These are phyloP conservation scores for Ehretia macrophylla DNA, from an alignment of 257 asterid genomes.

Conservation along the genomic window DNA sequence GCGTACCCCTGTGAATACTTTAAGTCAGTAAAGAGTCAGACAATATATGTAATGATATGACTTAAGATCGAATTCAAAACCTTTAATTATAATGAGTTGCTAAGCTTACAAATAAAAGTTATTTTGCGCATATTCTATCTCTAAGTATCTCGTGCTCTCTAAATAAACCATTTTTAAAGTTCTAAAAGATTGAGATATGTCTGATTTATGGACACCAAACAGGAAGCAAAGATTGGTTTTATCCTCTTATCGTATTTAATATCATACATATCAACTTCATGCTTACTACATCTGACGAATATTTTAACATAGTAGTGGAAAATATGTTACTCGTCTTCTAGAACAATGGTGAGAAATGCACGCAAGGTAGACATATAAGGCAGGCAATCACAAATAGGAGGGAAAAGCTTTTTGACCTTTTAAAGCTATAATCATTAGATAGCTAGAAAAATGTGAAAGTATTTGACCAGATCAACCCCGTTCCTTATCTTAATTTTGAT, in stretches of 20 bases:
- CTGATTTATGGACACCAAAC: conserved; percentile 9
- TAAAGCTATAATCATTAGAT: not conserved
- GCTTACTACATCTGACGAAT: too few relatives aligned
- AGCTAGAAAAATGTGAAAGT: conserved; percentile 12
- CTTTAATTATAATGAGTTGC: too few relatives aligned
- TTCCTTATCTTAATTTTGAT: conserved; percentile 43
- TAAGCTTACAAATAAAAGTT: too few relatives aligned
- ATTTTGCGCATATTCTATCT: too few relatives aligned
- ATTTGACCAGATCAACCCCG: conserved; percentile 44
- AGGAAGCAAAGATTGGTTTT: conserved; percentile 23
- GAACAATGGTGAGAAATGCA: conserved; percentile 1
- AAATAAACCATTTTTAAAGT: conserved; percentile 1
- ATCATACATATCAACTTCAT: not conserved
- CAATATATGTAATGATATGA: too few relatives aligned
- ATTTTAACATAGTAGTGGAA: too few relatives aligned
- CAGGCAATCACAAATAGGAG: conserved; percentile 24
- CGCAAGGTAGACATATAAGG: conserved; percentile 12
- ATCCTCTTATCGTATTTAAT: too few relatives aligned
- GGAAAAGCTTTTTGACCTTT: conserved; percentile 15
- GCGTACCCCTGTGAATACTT: too few relatives aligned
- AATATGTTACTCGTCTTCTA: conserved; percentile 3
- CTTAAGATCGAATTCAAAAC: too few relatives aligned
- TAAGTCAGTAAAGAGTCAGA: too few relatives aligned
- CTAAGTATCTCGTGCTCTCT: too few relatives aligned
- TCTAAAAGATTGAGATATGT: conserved; percentile 10